Evolutionary conservation across 139 green algal genomes (phyloP).

Genomic region (Asterochloris erici): DNA sequence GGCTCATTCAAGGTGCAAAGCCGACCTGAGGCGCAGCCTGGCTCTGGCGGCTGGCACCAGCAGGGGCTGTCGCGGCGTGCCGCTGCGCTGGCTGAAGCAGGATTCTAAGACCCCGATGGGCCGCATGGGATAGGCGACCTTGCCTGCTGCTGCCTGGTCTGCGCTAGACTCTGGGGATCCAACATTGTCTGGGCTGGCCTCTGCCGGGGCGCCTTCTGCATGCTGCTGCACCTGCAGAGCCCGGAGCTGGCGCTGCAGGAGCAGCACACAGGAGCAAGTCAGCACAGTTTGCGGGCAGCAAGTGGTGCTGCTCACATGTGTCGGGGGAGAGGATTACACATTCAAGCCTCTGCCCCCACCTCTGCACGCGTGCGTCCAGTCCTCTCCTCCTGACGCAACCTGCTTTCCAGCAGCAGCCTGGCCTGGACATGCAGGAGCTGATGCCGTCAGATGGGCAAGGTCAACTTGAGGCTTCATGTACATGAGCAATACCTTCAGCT

Average conservation of each 20-base stretch:
- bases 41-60: slow-evolving; percentile 67
- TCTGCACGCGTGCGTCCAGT: slow-evolving; percentile 8
- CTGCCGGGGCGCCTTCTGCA: background rate
- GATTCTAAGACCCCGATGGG: slow-evolving; percentile 61
- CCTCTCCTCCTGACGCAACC: slow-evolving; percentile 4
- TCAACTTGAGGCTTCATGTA: background rate
- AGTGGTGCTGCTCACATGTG: background rate
- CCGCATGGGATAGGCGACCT: slow-evolving; percentile 38
- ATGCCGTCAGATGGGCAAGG: too few relatives aligned
- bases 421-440: background rate
- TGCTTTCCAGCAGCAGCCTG: background rate
- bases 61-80: slow-evolving; percentile 82
- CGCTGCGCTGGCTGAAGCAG: slow-evolving; percentile 67
- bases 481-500: background rate
- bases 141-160: background rate
- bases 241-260: background rate
- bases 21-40: slow-evolving; percentile 45
- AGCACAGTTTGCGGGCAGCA: background rate
- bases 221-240: background rate
- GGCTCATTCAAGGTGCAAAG: background rate
- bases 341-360: background rate
- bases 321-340: too few relatives aligned
- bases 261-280: background rate
- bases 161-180: background rate
- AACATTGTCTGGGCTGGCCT: slow-evolving; percentile 38